Percentiles rank a stretch among this genome's conserved stretches.
Conservation (phyloP, 768 basidiomycete species). For the Neoboletus magnificus region DNA sequence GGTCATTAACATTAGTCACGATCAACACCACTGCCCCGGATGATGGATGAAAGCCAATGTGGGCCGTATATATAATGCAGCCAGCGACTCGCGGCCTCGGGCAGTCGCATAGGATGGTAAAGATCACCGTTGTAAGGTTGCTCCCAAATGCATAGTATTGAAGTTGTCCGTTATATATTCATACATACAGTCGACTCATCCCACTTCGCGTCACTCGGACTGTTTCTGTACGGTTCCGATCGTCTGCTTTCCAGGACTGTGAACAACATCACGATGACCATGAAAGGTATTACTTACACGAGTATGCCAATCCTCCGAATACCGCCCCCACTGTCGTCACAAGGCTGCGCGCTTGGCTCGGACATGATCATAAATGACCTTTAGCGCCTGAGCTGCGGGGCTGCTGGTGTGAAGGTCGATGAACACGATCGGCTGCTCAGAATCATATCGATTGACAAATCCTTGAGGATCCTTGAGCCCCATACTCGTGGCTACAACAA, state of each 20-base stretch:
- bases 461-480: not conserved
- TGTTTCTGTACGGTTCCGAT: not conserved
- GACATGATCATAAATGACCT: not conserved
- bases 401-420: not conserved
- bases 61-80: too few species aligned
- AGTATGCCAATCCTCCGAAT: too few species aligned
- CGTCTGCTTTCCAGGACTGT: not conserved
- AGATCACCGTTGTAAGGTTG: not conserved
- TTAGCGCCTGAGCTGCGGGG: not conserved
- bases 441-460: not conserved
- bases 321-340: too few species aligned
- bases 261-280: not conserved
- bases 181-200: not conserved
- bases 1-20: too few species aligned
- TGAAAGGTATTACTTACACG: not conserved
- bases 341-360: not conserved
- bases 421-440: not conserved
- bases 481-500: not conserved
- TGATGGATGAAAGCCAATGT: too few species aligned
- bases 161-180: not conserved
- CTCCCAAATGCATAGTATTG: not conserved
- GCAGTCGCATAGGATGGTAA: not conserved
- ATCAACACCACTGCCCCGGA: too few species aligned
- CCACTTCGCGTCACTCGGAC: not conserved
- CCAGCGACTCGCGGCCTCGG: too few species aligned